phyloP scores from a whole-genome alignment of 228 moss, liverwort and hornwort genomes.

The Sphagnum fallax region DNA sequence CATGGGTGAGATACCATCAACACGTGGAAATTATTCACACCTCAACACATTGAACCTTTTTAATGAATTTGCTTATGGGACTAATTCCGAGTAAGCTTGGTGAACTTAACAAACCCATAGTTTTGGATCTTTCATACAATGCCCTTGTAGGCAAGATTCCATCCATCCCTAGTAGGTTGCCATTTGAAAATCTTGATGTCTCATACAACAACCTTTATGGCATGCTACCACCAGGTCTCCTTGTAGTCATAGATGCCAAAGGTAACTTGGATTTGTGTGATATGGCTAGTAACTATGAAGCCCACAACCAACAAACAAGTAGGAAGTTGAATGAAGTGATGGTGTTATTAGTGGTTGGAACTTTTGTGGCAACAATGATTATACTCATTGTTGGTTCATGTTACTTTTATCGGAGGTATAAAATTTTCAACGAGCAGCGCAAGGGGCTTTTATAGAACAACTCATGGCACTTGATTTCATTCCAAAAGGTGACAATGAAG shows the following conservation, averaged over 20 bases:
- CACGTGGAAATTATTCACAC: conserved; percentile 31
- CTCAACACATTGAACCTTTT: conserved; percentile 32
- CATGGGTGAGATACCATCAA: conserved; percentile 27
- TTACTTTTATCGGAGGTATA: conserved; percentile 39
- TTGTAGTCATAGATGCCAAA: conserved; percentile 15
- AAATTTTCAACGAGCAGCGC: conserved; percentile 21
- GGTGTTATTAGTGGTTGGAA: conserved; percentile 57
- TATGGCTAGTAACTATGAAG: neutral
- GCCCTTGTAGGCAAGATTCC: conserved; percentile 28
- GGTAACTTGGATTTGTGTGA: conserved; percentile 27
- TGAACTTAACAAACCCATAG: conserved; percentile 22
- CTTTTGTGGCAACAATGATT: conserved; percentile 42
- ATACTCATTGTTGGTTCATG: conserved; percentile 47
- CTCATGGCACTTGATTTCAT: conserved; percentile 74
- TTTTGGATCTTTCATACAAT: conserved; percentile 51
- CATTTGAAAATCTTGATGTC: conserved; percentile 44
- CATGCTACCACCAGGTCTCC: conserved; percentile 32
- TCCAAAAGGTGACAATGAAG: conserved; percentile 64
- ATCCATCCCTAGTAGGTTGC: conserved; percentile 19
- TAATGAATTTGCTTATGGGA: conserved; percentile 31
- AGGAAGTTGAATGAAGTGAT: conserved; percentile 9
- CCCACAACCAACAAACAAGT: neutral
- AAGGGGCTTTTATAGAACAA: conserved; percentile 18
- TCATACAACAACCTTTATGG: conserved; percentile 82
- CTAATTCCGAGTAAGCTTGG: conserved; percentile 28